These are phyloP conservation scores for Flaveria bidentis DNA, from an alignment of 129 eudicot genomes.

Conservation along the genomic window DNA sequence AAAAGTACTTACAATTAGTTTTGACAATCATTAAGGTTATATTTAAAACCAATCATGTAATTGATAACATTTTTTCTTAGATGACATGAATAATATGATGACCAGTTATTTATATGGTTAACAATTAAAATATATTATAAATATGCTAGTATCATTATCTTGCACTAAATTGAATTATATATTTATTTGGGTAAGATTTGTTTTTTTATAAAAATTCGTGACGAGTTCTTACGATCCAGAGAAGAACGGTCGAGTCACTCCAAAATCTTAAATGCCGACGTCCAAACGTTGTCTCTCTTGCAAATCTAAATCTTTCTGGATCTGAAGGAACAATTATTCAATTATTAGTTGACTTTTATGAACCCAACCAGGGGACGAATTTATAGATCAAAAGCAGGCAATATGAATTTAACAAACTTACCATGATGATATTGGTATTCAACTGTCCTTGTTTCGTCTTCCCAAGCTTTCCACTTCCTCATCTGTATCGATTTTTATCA, in stretches of 20 bases:
- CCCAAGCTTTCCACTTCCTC: conserved; percentile 70
- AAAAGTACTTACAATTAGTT: neutral
- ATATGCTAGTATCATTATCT: neutral
- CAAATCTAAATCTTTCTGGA: conserved; percentile 68
- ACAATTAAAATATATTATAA: neutral
- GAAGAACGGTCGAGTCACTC: conserved; percentile 55
- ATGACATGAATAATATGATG: neutral
- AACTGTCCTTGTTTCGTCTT: conserved; percentile 58
- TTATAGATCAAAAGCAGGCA: neutral
- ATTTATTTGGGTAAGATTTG: neutral
- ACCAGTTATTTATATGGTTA: neutral
- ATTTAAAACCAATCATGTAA: neutral
- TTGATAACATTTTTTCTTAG: neutral
- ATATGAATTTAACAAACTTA: conserved; percentile 22
- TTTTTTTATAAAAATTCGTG: neutral
- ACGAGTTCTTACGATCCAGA: conserved; percentile 55
- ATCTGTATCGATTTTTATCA: conserved; percentile 39
- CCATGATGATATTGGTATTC: conserved; percentile 60
- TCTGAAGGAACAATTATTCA: conserved; percentile 30
- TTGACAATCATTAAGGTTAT: neutral
- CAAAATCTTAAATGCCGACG: conserved; percentile 62
- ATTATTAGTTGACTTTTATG: neutral
- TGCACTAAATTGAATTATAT: too few relatives aligned
- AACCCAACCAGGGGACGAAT: too few relatives aligned
- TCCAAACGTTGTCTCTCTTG: conserved; percentile 72